These are phyloP conservation scores for Apiospora marii DNA, from an alignment of 2,329 filamentous ascomycete genomes.

Conservation along the genomic window DNA sequence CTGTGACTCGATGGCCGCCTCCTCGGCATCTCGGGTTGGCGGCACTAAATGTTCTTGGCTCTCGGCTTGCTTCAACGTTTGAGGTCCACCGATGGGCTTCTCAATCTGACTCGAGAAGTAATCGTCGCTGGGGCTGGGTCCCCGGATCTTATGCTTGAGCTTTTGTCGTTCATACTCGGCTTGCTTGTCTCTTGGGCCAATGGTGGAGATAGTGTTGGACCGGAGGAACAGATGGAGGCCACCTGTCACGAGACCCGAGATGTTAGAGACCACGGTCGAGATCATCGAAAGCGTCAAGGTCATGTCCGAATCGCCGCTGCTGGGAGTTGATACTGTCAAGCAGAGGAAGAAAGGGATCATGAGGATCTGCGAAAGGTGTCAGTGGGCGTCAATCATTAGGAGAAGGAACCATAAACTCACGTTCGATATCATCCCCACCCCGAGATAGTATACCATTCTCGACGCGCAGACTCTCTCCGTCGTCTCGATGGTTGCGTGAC, in stretches of 20 bases:
- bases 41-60: slow-evolving; percentile 46
- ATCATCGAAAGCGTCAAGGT: slow-evolving; percentile 65
- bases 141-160: slow-evolving; percentile 46
- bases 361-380: slow-evolving; percentile 54
- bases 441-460: slow-evolving; percentile 73
- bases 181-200: slow-evolving; percentile 55
- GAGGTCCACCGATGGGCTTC: slow-evolving; percentile 42
- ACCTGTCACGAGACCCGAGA: slow-evolving; percentile 70
- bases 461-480: slow-evolving; percentile 70
- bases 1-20: slow-evolving; percentile 37
- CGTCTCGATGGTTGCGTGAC: slow-evolving; percentile 61
- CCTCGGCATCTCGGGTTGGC: slow-evolving; percentile 43
- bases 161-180: slow-evolving; percentile 56
- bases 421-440: slow-evolving; percentile 63
- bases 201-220: slow-evolving; percentile 65
- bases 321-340: slow-evolving; percentile 57
- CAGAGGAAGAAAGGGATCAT: slow-evolving; percentile 71
- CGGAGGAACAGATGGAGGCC: slow-evolving; percentile 73
- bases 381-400: slow-evolving; percentile 31
- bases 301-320: slow-evolving; percentile 46
- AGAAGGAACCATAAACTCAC: slow-evolving; percentile 51
- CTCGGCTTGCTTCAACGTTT: slow-evolving; percentile 41
- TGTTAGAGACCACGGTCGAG: slow-evolving; percentile 70
- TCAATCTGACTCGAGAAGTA: slow-evolving; percentile 46
- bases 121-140: slow-evolving; percentile 32